Evolutionary conservation across 1,284 basidiomycete genomes (phyloP).

Genomic region (Sphaerobolus stellatus): DNA sequence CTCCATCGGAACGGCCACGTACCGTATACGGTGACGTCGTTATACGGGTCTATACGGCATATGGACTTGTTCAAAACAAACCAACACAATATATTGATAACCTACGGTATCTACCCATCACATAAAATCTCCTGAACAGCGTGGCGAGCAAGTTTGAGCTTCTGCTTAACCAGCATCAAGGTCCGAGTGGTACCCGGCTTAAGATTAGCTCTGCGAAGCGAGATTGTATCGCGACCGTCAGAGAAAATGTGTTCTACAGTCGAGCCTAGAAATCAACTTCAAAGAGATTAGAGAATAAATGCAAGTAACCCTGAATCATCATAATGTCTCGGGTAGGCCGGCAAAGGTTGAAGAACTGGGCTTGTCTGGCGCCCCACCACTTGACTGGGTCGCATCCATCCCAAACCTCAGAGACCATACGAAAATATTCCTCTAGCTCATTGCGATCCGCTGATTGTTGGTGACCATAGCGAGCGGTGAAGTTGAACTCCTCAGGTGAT

Average conservation of each 20-base stretch:
- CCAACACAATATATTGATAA: neutral
- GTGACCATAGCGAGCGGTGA: no score
- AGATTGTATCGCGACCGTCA: constrained; percentile 36
- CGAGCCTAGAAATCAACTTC: constrained; percentile 28
- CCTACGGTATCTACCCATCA: neutral
- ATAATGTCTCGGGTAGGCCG: no score
- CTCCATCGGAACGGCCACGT: neutral
- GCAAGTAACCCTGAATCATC: constrained; percentile 21
- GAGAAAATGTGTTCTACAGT: constrained; percentile 37
- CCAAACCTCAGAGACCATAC: no score
- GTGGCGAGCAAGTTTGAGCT: constrained; percentile 12
- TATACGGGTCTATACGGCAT: no score
- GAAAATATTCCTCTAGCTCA: no score
- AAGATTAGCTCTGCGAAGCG: constrained; percentile 32
- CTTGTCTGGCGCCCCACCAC: constrained; percentile 19
- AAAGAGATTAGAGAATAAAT: neutral
- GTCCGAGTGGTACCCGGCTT: constrained; percentile 16
- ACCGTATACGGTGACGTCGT: neutral
- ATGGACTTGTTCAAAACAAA: neutral
- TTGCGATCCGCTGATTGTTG: no score
- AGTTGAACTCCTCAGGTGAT: no score
- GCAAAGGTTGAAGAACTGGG: constrained; percentile 19
- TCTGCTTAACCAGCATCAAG: neutral
- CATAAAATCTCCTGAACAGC: neutral
- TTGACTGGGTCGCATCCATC: constrained; percentile 16